Conservation (phyloP, 2,329 filamentous ascomycete genomes). For the Dactylella cylindrospora region DNA sequence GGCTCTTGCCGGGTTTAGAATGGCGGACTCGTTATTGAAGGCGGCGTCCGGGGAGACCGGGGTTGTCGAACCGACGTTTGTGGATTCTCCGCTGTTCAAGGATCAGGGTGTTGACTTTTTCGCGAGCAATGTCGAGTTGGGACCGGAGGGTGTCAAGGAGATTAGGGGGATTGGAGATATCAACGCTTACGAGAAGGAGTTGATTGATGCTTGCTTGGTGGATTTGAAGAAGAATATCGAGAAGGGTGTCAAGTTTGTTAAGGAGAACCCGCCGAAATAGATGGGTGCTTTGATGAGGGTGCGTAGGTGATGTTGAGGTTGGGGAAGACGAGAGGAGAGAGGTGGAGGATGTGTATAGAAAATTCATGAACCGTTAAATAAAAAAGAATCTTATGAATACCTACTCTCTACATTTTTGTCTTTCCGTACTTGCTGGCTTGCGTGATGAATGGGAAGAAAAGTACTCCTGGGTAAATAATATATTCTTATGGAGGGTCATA, state of each 20-base stretch:
- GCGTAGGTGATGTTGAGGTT: not conserved
- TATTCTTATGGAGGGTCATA: too few relatives aligned
- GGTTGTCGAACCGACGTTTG: slow-evolving; percentile 92
- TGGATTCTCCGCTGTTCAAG: slow-evolving; percentile 97
- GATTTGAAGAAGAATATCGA: slow-evolving; percentile 70
- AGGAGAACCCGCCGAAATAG: slow-evolving; percentile 45
- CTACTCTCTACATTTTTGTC: slow-evolving; percentile 1
- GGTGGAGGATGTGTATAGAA: not conserved
- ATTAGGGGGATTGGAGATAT: slow-evolving; percentile 84
- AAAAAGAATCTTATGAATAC: not conserved
- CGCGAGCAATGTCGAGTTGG: slow-evolving; percentile 90
- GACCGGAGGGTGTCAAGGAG: slow-evolving; percentile 93
- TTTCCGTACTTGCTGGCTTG: slow-evolving; percentile 3
- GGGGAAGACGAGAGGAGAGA: not conserved
- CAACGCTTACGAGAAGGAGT: slow-evolving; percentile 81
- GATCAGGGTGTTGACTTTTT: slow-evolving; percentile 98
- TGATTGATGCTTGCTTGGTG: slow-evolving; percentile 78
- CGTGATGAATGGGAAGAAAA: too few relatives aligned
- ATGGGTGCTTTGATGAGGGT: slow-evolving; percentile 7
- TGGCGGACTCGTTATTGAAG: slow-evolving; percentile 89
- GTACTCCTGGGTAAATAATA: too few relatives aligned
- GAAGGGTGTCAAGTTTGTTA: slow-evolving; percentile 48
- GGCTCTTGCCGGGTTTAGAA: slow-evolving; percentile 87
- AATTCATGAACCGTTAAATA: slow-evolving; percentile 8
- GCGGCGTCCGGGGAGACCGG: slow-evolving; percentile 91